Percentiles rank a stretch among this genome's conserved stretches.
Conservation (phyloP, 768 basidiomycete genomes). For the Pleurotus pulmonarius region DNA sequence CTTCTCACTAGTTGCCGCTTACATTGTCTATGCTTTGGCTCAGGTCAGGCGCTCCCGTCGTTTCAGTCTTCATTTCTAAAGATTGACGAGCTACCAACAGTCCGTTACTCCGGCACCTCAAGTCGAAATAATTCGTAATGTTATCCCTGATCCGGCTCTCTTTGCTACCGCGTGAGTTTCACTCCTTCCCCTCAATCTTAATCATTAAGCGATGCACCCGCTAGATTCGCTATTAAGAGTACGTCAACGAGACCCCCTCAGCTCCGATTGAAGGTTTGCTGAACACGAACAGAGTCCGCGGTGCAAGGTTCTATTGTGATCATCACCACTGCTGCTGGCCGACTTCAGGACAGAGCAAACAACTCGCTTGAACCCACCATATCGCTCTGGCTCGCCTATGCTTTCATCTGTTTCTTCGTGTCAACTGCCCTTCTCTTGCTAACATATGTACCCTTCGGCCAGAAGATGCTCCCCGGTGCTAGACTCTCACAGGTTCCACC, state of each 20-base stretch:
- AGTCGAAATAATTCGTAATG: slow-evolving; percentile 34
- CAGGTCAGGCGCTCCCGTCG: slow-evolving; percentile 20
- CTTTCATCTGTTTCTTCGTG: slow-evolving; percentile 29
- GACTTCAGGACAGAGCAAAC: slow-evolving; percentile 32
- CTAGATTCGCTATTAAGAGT: slow-evolving; percentile 37
- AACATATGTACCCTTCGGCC: slow-evolving; percentile 15
- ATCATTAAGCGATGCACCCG: background rate
- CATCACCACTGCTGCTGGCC: slow-evolving; percentile 37
- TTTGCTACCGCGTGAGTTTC: slow-evolving; percentile 34
- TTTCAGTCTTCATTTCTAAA: background rate
- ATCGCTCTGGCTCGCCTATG: slow-evolving; percentile 36
- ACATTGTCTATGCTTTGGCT: slow-evolving; percentile 38
- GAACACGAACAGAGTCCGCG: slow-evolving; percentile 27
- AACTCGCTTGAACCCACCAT: slow-evolving; percentile 33
- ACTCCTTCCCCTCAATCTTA: background rate
- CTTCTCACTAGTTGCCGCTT: slow-evolving; percentile 28
- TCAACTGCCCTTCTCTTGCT: slow-evolving; percentile 26
- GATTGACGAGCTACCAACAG: slow-evolving; percentile 9
- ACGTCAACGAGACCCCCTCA: background rate
- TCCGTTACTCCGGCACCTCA: slow-evolving; percentile 31
- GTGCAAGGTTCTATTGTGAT: slow-evolving; percentile 39
- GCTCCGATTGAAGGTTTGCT: background rate
- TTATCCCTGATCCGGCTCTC: slow-evolving; percentile 37
- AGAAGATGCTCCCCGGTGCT: slow-evolving; percentile 30
- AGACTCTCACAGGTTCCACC: slow-evolving; percentile 34